Evolutionary conservation across 176 grass and related monocot genomes (phyloP), one percentile per base, ranked within the genome.

Genomic region (Musa schizocarpa): DNA sequence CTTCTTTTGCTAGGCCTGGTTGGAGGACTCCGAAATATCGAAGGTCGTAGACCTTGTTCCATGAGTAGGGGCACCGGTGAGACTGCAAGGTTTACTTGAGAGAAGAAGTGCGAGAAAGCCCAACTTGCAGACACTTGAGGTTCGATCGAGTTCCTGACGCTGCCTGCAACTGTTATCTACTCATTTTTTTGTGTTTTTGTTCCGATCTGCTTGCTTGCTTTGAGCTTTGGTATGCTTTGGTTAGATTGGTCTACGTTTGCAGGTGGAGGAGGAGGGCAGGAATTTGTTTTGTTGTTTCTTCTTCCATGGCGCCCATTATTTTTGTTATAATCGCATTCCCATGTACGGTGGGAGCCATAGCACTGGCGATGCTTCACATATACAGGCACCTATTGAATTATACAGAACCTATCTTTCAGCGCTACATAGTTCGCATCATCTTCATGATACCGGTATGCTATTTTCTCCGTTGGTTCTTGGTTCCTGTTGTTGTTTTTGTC

Each of bases 331-430:
- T 88, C 43, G 89, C 93, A 76, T 86, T 96, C 78, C 80, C 84
- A 52, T 96, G 93, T 85, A 85, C 93, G n/a, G 76, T 82, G 49
- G 89, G 85, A 64, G 93, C 93, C n/a, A 86, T 86, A 64, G 87
- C 86, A 34, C 59, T 92, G 54, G 77, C 93, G 69, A 52, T 92
- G 64, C 85, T 79, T 1, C 93, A 92, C 85, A 92, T 96, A 78
- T 96, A 96, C 84, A 87, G 93, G 1, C 93, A 96, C 78, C 87
- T 96, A 21, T 69, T 92, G 74, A 89, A 90, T 80, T 95, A 90
- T 64, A 87, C 85, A 16, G 85, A 90, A 67, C 91, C 91, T 65
- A 90, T 72, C 1, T 82, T 86, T 50, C 91, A 95, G 75, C 83
- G 91, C 43, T 90, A 86, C 88, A 90, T 90, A 67, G 83, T 95